A percentile compares a stretch with the other conserved stretches of the same genome.
phyloP scores from a whole-genome alignment of 1,284 basidiomycete species.

The Apiotrichum gamsii region DNA sequence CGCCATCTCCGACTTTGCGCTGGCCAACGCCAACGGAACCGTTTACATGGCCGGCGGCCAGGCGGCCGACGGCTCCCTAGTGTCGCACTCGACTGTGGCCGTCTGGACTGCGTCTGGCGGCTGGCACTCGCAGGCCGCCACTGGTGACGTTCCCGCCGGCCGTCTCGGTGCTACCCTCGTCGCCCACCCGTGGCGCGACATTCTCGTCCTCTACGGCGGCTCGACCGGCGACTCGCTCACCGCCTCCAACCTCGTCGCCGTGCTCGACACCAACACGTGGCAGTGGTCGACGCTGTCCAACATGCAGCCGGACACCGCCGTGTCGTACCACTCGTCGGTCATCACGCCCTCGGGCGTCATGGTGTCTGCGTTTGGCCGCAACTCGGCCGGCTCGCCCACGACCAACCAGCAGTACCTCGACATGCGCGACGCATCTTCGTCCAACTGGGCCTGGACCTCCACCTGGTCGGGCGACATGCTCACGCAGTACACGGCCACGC shows the following conservation, averaged over 20 bases:
- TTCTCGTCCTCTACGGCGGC: constrained; percentile 43
- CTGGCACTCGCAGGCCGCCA: constrained; percentile 34
- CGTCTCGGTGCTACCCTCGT: constrained; percentile 43
- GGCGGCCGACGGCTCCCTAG: constrained; percentile 31
- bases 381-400: constrained; percentile 24
- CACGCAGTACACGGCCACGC: constrained; percentile 7
- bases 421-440: constrained; percentile 32
- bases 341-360: constrained; percentile 47
- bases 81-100: constrained; percentile 32
- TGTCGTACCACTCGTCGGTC: constrained; percentile 43
- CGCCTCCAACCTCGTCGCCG: constrained; percentile 28
- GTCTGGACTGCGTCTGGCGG: constrained; percentile 33
- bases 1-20: constrained; percentile 44
- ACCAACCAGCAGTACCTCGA: constrained; percentile 42
- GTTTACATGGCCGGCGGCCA: constrained; percentile 43
- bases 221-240: constrained; percentile 20
- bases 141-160: constrained; percentile 38
- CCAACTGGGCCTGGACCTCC: constrained; percentile 41
- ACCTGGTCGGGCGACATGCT: constrained; percentile 39
- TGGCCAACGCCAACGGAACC: constrained; percentile 29
- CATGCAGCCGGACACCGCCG: constrained; percentile 38
- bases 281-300: constrained; percentile 40
- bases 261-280: constrained; percentile 44
- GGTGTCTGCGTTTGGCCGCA: constrained; percentile 44
- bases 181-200: constrained; percentile 39